These are phyloP conservation scores for Eucalyptus polybractea DNA, from an alignment of 345 rosid species.

Conservation along the genomic window DNA sequence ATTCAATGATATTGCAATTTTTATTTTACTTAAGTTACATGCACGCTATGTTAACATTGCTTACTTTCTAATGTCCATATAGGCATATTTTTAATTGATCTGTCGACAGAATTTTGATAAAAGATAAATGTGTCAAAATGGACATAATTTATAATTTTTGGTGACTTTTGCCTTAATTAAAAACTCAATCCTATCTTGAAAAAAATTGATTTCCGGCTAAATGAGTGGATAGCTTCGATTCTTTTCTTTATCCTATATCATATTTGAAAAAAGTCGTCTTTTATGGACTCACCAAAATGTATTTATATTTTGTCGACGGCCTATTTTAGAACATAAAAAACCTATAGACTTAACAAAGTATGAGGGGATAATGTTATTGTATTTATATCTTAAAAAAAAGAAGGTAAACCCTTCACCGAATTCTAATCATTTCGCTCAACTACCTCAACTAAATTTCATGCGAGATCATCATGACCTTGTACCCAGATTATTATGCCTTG, in stretches of 20 bases:
- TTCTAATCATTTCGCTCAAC: neutral
- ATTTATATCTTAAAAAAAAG: neutral
- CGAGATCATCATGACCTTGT: neutral
- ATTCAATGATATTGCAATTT: too few species aligned
- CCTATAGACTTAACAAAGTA: neutral
- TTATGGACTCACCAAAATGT: neutral
- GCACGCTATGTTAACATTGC: too few species aligned
- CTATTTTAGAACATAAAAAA: neutral
- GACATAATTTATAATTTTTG: neutral
- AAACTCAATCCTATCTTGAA: neutral
- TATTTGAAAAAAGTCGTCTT: neutral
- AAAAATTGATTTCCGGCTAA: neutral
- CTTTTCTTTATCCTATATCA: neutral
- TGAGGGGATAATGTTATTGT: neutral
- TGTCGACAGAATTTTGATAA: rapidly evolving
- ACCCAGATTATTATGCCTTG: neutral
- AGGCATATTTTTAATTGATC: too few species aligned
- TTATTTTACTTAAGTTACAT: too few species aligned
- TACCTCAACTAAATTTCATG: neutral
- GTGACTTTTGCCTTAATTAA: neutral
- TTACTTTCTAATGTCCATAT: too few species aligned
- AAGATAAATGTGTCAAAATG: too few species aligned
- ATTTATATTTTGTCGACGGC: neutral
- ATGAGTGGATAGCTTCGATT: neutral
- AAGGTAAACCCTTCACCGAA: neutral